These are phyloP conservation scores for Selaginella moellendorffii DNA, from an alignment of 75 land plant species.

Conservation along the genomic window DNA sequence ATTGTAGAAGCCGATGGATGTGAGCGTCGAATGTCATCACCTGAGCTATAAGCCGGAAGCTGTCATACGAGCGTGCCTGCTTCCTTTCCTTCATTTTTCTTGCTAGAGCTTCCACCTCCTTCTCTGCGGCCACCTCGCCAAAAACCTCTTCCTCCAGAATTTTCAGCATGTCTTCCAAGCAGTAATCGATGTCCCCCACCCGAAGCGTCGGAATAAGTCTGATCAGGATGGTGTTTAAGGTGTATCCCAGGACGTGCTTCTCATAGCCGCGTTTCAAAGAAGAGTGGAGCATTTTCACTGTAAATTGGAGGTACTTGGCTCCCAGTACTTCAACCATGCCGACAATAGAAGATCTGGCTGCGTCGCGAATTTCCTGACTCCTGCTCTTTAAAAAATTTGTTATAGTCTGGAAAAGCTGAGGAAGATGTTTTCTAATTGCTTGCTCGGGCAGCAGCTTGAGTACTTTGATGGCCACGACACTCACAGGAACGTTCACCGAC, in stretches of 20 bases:
- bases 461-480: slow-evolving; percentile 54
- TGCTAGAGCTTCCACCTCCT: slow-evolving; percentile 86
- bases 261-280: slow-evolving; percentile 78
- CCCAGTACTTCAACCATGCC: slow-evolving; percentile 64
- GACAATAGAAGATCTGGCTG: slow-evolving; percentile 72
- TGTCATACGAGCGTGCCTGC: slow-evolving; percentile 62
- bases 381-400: slow-evolving; percentile 61
- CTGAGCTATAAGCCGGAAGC: slow-evolving; percentile 53
- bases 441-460: slow-evolving; percentile 69
- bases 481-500: slow-evolving; percentile 48
- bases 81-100: slow-evolving; percentile 86
- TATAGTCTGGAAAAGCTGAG: slow-evolving; percentile 62
- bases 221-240: slow-evolving; percentile 50
- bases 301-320: slow-evolving; percentile 39
- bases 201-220: slow-evolving; percentile 24
- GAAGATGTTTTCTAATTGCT: slow-evolving; percentile 56
- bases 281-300: slow-evolving; percentile 41
- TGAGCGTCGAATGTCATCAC: slow-evolving; percentile 50
- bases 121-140: slow-evolving; percentile 77
- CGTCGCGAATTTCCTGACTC: slow-evolving; percentile 57
- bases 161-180: slow-evolving; percentile 50
- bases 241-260: slow-evolving; percentile 82
- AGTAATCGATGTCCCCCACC: slow-evolving; percentile 59
- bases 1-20: slow-evolving; percentile 39
- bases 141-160: slow-evolving; percentile 65